Base-by-base conservation (phyloP, 2,329 filamentous ascomycete genomes). In the Elsinoe perseae region DNA sequence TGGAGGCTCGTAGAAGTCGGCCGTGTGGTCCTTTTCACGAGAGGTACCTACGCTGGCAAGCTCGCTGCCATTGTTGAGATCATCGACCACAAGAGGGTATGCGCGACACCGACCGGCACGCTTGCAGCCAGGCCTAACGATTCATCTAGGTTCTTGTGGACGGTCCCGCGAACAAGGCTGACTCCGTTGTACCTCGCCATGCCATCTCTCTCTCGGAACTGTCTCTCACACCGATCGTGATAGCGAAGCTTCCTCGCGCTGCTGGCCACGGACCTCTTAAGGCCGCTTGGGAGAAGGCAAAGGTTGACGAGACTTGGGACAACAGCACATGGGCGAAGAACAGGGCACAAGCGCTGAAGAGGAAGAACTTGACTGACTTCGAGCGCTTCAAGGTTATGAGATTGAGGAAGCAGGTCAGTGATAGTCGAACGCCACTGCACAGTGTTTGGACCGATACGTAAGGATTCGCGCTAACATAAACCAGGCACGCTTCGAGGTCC, bases 361-460 rank as follows among this genome's bases (percentile, higher is more conserved):
- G 93, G 82, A 87, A 86, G 80, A 83, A 84, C 71, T 82, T 98
- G 66, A 95, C 86, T 78, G 93, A 98, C 83, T 98, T 98, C 74
- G 93, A 98, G 82, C 87, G 93, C 77, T 98, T 97, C 89, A 96
- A 98, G 88, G 93, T 97, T 70, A 82, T 97, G 84, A 86, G 92
- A 78, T 82, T 97, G 79, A 95, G 92, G 87, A 98, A 98, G 86
- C 91, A 96, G 86, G 89, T 91, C 73, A 66, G 81, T 79, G 30
- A 46, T 56, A 34, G 8, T 21, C 25, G 12, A 18, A 9, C 9
- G 20, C 9, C 43, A 25, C 32, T 21, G 36, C 14, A 27, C 9
- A 32, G 12, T 23, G 54, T 16, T 9, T n/a, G 14, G 40, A 16
- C 8, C 2, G 8, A 32, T 25, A 50, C 21, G 27, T 27, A 55